phyloP scores from a whole-genome alignment of 2,329 filamentous ascomycete species.

The Colletotrichum sp. region DNA sequence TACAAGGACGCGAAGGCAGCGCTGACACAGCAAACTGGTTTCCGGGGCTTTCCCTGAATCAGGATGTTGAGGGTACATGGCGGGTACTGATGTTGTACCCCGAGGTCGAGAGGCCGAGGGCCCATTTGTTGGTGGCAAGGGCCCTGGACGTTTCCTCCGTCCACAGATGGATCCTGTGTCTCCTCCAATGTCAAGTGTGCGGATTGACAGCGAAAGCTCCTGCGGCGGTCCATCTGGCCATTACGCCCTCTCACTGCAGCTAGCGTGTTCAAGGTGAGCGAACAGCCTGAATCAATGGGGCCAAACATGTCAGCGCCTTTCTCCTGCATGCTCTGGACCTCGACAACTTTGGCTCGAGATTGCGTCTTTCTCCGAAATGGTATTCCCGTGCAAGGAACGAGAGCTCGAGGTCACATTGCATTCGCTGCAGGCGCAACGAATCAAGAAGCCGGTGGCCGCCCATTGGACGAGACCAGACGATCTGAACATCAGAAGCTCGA shows the following conservation, averaged over 20 bases:
- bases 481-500: not conserved
- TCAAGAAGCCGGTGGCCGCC: not conserved
- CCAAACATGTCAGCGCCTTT: not conserved
- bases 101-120: not conserved
- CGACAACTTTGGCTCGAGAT: not conserved
- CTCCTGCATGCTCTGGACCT: not conserved
- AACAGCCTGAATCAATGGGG: conserved; percentile 4
- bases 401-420: not conserved
- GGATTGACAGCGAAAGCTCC: not conserved
- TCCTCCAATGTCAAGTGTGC: not conserved
- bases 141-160: not conserved
- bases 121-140: conserved; percentile 1
- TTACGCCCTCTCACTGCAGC: conserved; percentile 5
- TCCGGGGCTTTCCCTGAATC: not conserved
- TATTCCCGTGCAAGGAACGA: not conserved
- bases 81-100: conserved; percentile 12
- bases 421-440: not conserved
- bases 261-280: not conserved
- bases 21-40: not conserved
- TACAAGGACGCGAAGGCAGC: not conserved
- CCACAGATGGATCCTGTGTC: not conserved
- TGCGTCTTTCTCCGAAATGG: not conserved
- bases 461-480: not conserved
- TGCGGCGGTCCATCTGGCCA: not conserved
- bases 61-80: not conserved